phyloP scores from a whole-genome alignment of 306 rosid species.

The Vigna mungo region DNA sequence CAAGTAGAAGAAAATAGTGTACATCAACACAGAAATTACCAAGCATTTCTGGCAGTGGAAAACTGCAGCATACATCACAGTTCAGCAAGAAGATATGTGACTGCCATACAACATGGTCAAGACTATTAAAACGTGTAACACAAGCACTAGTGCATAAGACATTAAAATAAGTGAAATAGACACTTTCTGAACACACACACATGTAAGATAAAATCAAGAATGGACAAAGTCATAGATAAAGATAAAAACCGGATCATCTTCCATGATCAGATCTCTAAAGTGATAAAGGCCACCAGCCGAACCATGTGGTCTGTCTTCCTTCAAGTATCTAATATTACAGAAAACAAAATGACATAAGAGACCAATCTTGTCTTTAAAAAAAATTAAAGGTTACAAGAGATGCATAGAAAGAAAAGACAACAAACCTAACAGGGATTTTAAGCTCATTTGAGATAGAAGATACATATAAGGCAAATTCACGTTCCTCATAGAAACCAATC shows the following conservation, averaged over 20 bases:
- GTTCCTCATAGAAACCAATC: constrained; percentile 94
- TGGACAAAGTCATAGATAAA: constrained; percentile 41
- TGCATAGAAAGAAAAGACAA: constrained; percentile 9
- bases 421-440: constrained; percentile 85
- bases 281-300: constrained; percentile 95
- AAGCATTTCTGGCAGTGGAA: constrained; percentile 91
- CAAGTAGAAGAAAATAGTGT: constrained; percentile 16
- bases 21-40: constrained; percentile 59
- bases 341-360: constrained; percentile 10
- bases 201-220: constrained; percentile 12
- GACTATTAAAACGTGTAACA: constrained; percentile 30
- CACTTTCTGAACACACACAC: background rate
- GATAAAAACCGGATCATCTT: constrained; percentile 77
- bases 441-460: constrained; percentile 95
- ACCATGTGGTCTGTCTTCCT: constrained; percentile 94
- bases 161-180: constrained; percentile 7
- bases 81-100: constrained; percentile 89
- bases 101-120: constrained; percentile 59
- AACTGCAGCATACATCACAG: constrained; percentile 94
- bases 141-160: background rate
- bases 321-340: constrained; percentile 68
- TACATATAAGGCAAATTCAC: constrained; percentile 81
- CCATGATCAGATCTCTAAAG: constrained; percentile 92
- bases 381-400: constrained; percentile 16
- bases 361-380: constrained; percentile 7